Conservation (phyloP, 2,329 filamentous ascomycete genomes). For the Colletotrichum sp. region DNA sequence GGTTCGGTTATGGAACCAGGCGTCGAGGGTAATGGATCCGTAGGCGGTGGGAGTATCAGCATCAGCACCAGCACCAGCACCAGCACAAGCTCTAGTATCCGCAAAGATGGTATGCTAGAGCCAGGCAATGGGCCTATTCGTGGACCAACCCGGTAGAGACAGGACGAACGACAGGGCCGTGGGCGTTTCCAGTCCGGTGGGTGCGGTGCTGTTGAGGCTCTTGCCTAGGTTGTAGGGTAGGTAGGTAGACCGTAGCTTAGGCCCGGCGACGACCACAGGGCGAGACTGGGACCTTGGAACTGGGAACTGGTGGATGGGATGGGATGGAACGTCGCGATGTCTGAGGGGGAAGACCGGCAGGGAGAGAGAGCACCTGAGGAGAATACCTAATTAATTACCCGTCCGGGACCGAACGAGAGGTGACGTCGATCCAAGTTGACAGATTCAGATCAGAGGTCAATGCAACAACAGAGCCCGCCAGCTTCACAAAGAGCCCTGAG, state of each 20-base stretch:
- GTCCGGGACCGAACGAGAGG: conserved; percentile 13
- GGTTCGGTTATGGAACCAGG: not conserved
- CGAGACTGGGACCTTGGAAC: not conserved
- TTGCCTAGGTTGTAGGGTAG: not conserved
- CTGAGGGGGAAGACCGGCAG: not conserved
- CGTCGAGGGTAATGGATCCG: not conserved
- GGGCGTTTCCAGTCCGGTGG: not conserved
- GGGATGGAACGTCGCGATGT: not conserved
- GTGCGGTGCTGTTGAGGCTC: conserved; percentile 14
- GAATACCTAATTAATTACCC: not conserved
- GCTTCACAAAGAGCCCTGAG: not conserved
- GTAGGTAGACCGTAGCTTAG: not conserved
- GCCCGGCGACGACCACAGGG: not conserved
- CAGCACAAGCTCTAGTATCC: not conserved
- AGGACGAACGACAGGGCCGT: not conserved
- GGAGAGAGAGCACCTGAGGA: not conserved
- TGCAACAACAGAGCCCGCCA: not conserved
- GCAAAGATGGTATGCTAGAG: not conserved
- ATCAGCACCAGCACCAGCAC: not conserved
- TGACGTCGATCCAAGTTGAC: not conserved
- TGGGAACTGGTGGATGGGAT: not conserved
- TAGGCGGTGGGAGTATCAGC: not conserved
- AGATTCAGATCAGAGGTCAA: not conserved
- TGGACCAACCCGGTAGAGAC: not conserved
- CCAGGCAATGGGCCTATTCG: not conserved